These are phyloP conservation scores for Colletotrichum scovillei DNA, from an alignment of 2,329 filamentous ascomycete genomes.

Conservation along the genomic window DNA sequence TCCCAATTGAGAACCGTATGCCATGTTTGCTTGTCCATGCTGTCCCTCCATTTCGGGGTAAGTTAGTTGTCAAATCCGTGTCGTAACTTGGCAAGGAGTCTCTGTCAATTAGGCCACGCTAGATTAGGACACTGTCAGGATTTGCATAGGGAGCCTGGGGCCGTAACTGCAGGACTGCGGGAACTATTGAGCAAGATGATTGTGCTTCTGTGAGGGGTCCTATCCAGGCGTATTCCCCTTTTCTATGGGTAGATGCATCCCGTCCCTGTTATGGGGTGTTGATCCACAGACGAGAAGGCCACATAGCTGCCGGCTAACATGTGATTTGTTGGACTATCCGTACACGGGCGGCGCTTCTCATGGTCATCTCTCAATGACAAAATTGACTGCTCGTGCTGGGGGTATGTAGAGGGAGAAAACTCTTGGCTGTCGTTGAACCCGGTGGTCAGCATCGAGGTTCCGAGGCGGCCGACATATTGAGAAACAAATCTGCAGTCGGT, in stretches of 20 bases:
- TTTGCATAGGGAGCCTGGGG: background rate
- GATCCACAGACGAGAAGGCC: conserved; percentile 26
- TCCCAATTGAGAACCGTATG: background rate
- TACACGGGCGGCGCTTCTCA: background rate
- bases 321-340: background rate
- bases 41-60: background rate
- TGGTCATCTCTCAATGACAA: background rate
- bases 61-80: background rate
- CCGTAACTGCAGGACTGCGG: conserved; percentile 5
- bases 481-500: conserved; percentile 13
- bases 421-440: background rate
- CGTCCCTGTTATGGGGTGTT: conserved; percentile 7
- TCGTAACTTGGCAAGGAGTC: background rate
- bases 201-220: background rate
- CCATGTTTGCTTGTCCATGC: background rate
- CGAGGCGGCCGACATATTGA: background rate
- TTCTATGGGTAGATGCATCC: conserved; percentile 23
- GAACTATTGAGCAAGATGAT: conserved; percentile 5
- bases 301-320: background rate
- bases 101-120: no score
- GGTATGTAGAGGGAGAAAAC: background rate
- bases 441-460: no score
- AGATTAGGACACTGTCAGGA: background rate
- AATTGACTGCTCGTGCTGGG: background rate
- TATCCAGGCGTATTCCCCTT: conserved; percentile 7